Conservation (phyloP, 2,329 filamentous ascomycete species). For the Waltergamsia citrina region DNA sequence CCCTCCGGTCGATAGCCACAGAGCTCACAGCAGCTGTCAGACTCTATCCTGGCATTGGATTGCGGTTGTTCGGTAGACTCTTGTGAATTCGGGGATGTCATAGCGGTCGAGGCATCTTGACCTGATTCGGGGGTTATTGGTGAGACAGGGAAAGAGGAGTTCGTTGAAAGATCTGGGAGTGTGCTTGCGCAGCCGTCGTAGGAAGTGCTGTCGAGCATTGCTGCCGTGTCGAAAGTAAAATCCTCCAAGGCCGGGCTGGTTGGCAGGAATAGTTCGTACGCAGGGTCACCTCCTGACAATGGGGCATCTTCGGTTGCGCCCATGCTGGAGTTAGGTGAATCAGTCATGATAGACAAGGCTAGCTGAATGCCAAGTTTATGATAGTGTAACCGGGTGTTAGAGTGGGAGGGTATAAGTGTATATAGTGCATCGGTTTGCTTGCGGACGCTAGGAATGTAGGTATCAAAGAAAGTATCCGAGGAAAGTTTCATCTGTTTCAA, state of each 20-base stretch:
- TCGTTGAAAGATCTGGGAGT: too few relatives aligned
- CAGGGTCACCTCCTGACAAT: not conserved
- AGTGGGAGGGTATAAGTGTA: conserved; percentile 7
- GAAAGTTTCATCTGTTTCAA: conserved; percentile 10
- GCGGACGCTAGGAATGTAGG: conserved; percentile 30
- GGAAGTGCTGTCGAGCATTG: too few relatives aligned
- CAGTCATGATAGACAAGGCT: conserved; percentile 26
- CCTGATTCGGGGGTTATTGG: not conserved
- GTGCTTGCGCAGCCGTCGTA: too few relatives aligned
- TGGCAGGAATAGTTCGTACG: too few relatives aligned
- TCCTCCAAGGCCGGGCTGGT: not conserved
- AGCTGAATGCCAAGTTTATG: conserved; percentile 29
- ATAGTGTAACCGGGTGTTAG: conserved; percentile 27
- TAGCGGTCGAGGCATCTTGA: conserved; percentile 10
- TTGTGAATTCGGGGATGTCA: conserved; percentile 13
- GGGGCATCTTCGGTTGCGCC: not conserved
- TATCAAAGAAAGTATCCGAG: conserved; percentile 25
- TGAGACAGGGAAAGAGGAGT: not conserved
- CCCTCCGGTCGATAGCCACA: conserved; percentile 48
- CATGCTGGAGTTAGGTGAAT: not conserved
- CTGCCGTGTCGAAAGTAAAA: not conserved
- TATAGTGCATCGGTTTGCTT: conserved; percentile 34
- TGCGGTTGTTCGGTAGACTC: not conserved
- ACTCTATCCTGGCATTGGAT: conserved; percentile 24
- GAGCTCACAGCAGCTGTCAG: conserved; percentile 36